Evolutionary conservation across 2,329 filamentous ascomycete species (phyloP), one percentile per base, ranked within the genome.

Genomic region (Venturia carpophila): DNA sequence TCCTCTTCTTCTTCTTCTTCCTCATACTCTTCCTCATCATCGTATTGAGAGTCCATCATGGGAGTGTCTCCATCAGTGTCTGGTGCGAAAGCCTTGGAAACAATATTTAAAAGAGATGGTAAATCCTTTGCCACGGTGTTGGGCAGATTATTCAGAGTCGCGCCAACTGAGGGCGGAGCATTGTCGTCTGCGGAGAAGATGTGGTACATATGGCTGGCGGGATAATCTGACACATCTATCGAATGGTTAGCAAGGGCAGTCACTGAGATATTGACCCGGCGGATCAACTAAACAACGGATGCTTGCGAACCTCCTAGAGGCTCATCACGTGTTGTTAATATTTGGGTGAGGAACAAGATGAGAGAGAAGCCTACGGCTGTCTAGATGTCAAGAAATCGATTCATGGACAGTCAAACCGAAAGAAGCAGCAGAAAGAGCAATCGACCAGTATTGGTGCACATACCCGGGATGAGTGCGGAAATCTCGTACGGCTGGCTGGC

Each of bases 191-290:
- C 79, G 4, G 80, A 80, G 68, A 80, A 87, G 62, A 86, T 74
- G 71, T 84, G 80, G 71, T 81, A 87, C n/a, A 75, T 75, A 68
- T 88, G 85, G 45, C 74, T 72, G 1, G 75, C 75, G 0, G 86
- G 86, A 68, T 90, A 90, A 9, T 84, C 81, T 15, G 79, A 79
- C 4, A 87, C 76, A 67, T 89, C 86, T 76, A 71, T 45, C 6
- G 47, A 2, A n/a, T 30, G 43, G 42, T 62, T 52, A 63, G 37
- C 27, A 27, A 45, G 15, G 15, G 17, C 5, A 37, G 3, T n/a
- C 0, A 7, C 15, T 7, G 27, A 15, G 9, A 37, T 17, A 17
- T 19, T 15, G 3, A 10, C 45, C n/a, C n/a, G n/a, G 7, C 17
- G 1, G 11, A 11, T 47, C 19, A 47, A 24, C 19, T 7, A 11